A percentile compares a stretch with the other conserved stretches of the same genome.
phyloP scores from a whole-genome alignment of 305 asterid species.

The Fraxinus paxiana region DNA sequence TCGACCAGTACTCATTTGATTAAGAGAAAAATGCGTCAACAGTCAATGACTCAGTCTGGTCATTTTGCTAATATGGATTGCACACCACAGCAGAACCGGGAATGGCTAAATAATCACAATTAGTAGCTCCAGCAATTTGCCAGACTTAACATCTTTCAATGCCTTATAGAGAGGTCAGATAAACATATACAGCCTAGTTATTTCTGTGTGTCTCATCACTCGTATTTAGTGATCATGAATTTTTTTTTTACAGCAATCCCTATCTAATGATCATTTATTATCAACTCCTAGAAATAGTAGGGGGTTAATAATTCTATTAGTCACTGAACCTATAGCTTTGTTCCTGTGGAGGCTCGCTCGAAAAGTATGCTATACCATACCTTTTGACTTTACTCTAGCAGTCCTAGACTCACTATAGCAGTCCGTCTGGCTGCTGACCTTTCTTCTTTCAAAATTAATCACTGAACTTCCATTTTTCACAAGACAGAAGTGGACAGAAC shows the following conservation, averaged over 20 bases:
- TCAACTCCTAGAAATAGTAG: neutral
- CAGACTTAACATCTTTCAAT: neutral
- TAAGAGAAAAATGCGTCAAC: slow-evolving; percentile 4
- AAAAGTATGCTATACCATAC: neutral
- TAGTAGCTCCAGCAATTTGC: neutral
- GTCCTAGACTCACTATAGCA: neutral
- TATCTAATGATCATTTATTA: slow-evolving; percentile 7
- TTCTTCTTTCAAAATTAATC: neutral
- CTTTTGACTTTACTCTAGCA: neutral
- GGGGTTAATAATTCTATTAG: neutral
- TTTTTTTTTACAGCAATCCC: neutral
- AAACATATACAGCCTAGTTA: neutral
- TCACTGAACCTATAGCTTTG: neutral
- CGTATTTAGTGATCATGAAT: neutral
- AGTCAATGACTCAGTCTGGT: neutral
- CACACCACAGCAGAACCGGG: neutral
- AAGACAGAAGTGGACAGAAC: neutral
- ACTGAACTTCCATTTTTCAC: neutral
- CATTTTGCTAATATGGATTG: neutral
- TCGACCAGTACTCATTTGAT: neutral
- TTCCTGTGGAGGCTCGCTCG: neutral
- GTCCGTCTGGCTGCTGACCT: neutral
- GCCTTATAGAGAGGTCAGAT: slow-evolving; percentile 9
- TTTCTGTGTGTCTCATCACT: neutral
- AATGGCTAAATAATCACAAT: neutral